These are phyloP conservation scores for Fusarium goolgardi DNA, from an alignment of 2,329 filamentous ascomycete species.

Conservation along the genomic window DNA sequence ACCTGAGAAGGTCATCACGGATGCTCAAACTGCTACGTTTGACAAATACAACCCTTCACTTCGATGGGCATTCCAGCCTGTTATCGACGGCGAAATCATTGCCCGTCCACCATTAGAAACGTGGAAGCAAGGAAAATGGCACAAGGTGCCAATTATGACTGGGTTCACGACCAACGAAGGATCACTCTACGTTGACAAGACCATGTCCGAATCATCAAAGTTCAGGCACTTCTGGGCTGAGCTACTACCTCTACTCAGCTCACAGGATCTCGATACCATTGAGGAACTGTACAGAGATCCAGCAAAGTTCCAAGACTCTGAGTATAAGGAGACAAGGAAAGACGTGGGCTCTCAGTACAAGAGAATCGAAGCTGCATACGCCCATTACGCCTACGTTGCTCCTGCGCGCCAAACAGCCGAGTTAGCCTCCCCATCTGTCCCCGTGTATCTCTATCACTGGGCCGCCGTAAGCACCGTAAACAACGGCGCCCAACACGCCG, in stretches of 20 bases:
- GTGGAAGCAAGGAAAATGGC: constrained; percentile 57
- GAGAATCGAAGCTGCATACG: constrained; percentile 65
- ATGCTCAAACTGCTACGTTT: constrained; percentile 58
- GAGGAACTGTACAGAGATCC: constrained; percentile 72
- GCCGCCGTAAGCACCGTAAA: constrained; percentile 58
- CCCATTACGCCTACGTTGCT: constrained; percentile 65
- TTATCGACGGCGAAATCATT: constrained; percentile 71
- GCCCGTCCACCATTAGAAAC: constrained; percentile 66
- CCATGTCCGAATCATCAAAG: constrained; percentile 59
- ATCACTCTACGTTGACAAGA: constrained; percentile 69
- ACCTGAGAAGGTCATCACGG: constrained; percentile 46
- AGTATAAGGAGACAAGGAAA: constrained; percentile 54
- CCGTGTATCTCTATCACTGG: constrained; percentile 52
- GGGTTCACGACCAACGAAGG: constrained; percentile 79
- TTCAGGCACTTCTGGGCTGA: constrained; percentile 70
- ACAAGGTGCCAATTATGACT: constrained; percentile 64
- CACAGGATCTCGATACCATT: constrained; percentile 64
- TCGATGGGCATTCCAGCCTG: constrained; percentile 73
- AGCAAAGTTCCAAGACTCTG: constrained; percentile 26
- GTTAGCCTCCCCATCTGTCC: constrained; percentile 29
- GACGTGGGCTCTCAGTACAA: constrained; percentile 64
- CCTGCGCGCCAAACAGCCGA: constrained; percentile 63
- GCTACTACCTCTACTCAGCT: constrained; percentile 68
- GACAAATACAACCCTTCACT: constrained; percentile 58
- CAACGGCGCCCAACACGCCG: constrained; percentile 60